Conservation (phyloP, 495 filamentous ascomycete genomes). For the Penicillium diatomitis region DNA sequence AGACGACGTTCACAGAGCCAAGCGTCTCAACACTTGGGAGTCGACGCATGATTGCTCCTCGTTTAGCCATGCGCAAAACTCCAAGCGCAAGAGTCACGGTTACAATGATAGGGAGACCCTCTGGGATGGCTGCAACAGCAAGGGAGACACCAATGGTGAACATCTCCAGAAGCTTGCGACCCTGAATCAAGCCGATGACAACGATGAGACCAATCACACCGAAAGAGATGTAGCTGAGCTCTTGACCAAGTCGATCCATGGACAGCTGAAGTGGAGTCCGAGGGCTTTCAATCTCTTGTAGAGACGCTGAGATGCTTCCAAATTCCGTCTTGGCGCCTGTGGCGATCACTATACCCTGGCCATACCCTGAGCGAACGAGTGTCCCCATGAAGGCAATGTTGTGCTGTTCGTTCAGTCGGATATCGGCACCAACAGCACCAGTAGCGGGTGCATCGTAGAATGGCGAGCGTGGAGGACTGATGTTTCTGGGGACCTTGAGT, state of each 20-base stretch:
- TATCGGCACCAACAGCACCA: conserved; percentile 55
- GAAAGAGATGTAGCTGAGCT: conserved; percentile 93
- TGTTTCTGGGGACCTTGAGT: conserved; percentile 15
- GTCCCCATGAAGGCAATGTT: conserved; percentile 99
- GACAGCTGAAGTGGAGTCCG: conserved; percentile 86
- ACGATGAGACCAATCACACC: conserved; percentile 90
- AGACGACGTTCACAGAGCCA: conserved; percentile 97
- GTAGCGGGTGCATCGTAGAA: conserved; percentile 52
- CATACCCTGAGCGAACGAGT: conserved; percentile 89
- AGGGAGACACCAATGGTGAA: conserved; percentile 97
- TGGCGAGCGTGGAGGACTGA: conserved; percentile 43
- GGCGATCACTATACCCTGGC: conserved; percentile 89
- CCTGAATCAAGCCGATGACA: conserved; percentile 77
- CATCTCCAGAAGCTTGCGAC: conserved; percentile 83
- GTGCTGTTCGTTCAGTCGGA: conserved; percentile 54
- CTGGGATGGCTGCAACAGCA: conserved; percentile 93
- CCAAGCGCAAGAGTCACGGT: conserved; percentile 92
- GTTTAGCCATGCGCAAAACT: conserved; percentile 87
- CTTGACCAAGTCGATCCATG: conserved; percentile 94
- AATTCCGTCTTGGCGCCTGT: conserved; percentile 92
- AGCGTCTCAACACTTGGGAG: conserved; percentile 95
- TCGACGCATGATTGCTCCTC: conserved; percentile 87
- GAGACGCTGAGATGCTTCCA: conserved; percentile 85
- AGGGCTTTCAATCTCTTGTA: conserved; percentile 90
- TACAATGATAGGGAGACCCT: conserved; percentile 95